Percentiles rank a stretch among this genome's conserved stretches.
These are phyloP conservation scores for Ichthyophthirius multifiliis DNA, from an alignment of 169 alveolate genomes.

Conservation along the genomic window DNA sequence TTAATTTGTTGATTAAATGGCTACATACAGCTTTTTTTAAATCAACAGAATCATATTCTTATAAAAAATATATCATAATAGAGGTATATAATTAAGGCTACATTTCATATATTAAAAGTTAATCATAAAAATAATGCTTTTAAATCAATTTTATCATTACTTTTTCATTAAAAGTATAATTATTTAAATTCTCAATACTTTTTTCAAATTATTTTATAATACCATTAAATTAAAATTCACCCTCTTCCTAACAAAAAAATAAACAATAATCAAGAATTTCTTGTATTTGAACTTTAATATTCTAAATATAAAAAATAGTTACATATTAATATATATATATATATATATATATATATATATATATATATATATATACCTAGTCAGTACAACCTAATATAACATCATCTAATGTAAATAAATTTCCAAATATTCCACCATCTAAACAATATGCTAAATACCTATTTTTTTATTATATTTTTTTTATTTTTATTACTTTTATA, in stretches of 20 bases:
- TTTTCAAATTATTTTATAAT: not conserved
- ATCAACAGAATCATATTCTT: not conserved
- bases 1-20: not conserved
- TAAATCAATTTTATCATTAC: not conserved
- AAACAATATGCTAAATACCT: not conserved
- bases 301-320: not conserved
- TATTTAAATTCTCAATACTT: not conserved
- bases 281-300: not conserved
- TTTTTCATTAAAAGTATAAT: slow-evolving; percentile 7
- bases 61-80: not conserved
- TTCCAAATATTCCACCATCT: slow-evolving; percentile 3
- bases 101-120: not conserved
- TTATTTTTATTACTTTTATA: not conserved
- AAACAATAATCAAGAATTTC: not conserved
- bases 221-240: not conserved
- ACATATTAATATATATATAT: not conserved
- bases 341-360: too few species aligned
- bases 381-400: not conserved
- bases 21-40: not conserved
- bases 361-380: not conserved
- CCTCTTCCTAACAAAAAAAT: not conserved
- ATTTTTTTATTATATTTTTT: not conserved
- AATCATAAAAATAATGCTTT: not conserved
- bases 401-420: not conserved
- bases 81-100: not conserved